Percentiles rank a stretch among this genome's conserved stretches.
Evolutionary conservation across 805 yeast species (phyloP).

Genomic region (Teunomyces panamensis): DNA sequence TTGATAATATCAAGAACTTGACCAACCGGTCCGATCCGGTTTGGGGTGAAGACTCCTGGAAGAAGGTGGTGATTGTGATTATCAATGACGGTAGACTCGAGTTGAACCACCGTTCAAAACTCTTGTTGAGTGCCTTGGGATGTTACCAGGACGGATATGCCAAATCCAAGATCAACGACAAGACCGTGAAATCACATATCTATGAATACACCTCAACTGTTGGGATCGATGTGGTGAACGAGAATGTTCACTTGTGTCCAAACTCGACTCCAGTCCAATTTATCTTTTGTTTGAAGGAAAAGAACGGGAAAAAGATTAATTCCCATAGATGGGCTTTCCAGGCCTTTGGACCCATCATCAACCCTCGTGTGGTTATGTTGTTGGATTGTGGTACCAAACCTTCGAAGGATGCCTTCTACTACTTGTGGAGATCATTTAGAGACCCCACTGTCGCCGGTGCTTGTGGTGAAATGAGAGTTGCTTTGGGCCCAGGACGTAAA

Average conservation of each 20-base stretch:
- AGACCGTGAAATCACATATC: slow-evolving; percentile 78
- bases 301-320: slow-evolving; percentile 85
- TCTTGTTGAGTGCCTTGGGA: slow-evolving; percentile 81
- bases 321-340: slow-evolving; percentile 97
- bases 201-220: slow-evolving; percentile 93
- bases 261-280: slow-evolving; percentile 80
- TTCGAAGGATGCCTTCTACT: slow-evolving; percentile 75
- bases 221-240: slow-evolving; percentile 70
- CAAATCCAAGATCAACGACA: slow-evolving; percentile 81
- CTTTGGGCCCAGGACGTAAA: slow-evolving; percentile 56
- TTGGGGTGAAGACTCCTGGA: slow-evolving; percentile 98
- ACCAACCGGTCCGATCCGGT: slow-evolving; percentile 59
- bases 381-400: slow-evolving; percentile 96
- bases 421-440: slow-evolving; percentile 84
- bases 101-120: slow-evolving; percentile 73
- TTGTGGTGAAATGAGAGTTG: slow-evolving; percentile 93
- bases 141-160: slow-evolving; percentile 96
- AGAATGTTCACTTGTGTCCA: slow-evolving; percentile 63
- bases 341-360: slow-evolving; percentile 78
- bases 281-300: slow-evolving; percentile 85
- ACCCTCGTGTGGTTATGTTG: slow-evolving; percentile 79
- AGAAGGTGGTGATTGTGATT: slow-evolving; percentile 83
- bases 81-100: slow-evolving; percentile 92
- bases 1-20: slow-evolving; percentile 79
- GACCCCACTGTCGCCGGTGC: slow-evolving; percentile 90